Evolutionary conservation across 441 rosid species (phyloP), one percentile per base, ranked within the genome.

Genomic region (Arabidopsis hybrid): DNA sequence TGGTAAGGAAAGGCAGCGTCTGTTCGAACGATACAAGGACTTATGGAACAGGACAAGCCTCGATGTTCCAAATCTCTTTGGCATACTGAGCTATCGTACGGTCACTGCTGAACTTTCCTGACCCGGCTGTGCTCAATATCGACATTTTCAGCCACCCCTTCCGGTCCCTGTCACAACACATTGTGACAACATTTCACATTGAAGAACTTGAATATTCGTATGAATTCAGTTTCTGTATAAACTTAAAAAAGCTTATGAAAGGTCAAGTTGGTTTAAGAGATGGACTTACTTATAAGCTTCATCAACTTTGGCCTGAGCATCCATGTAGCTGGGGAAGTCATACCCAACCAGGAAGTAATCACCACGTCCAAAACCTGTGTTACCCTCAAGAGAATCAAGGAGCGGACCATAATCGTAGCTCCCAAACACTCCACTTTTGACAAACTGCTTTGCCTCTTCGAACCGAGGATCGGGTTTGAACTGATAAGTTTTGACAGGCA

Each of bases 341-440:
- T 88, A 76, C 31, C 99, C 97, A 60, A 94, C 96, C 47, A 94
- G 89, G 76, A 94, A 94, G 79, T 91, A 94, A 71, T 94, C 99
- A 47, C 99, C 99, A 35, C 91, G 96, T 9, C 99, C 96, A 49
- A 78, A 94, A 59, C 98, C 97, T 17, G 97, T 82, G 82, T 94
- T 86, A 16, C 97, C 96, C 62, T 94, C 99, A n/a, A 94, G 84
- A 61, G 97, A 94, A 16, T 88, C 97, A 0, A 94, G 95, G 46
- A 94, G 95, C 5, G 89, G 97, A 73, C 82, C 85, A 80, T 94
- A 94, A 75, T 90, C 96, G 16, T 90, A 94, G 80, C 75, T 87
- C 76, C 96, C 97, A 69, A 94, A 94, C 67, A 86, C 90, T 74
- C 96, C 95, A 68, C 97, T 94, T 87, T 91, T 88, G 69, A 82